A percentile compares a stretch with the other conserved stretches of the same genome.
These are phyloP conservation scores for Cyclanthera cordifolia DNA, from an alignment of 306 rosid genomes.

Conservation along the genomic window DNA sequence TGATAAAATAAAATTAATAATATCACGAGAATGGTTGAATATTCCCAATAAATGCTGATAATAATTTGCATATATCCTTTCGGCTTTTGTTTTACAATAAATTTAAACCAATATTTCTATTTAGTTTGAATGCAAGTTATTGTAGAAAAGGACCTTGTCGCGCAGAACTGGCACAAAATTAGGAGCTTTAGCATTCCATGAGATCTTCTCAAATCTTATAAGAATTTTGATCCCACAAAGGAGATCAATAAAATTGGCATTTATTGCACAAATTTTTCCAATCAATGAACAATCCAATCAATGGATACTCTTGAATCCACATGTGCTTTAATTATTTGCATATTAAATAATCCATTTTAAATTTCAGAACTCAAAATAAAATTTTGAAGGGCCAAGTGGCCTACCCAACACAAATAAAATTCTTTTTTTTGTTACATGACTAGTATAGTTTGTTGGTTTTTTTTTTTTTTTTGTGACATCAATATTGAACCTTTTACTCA, in stretches of 20 bases:
- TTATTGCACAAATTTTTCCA: not conserved
- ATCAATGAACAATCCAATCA: constrained; percentile 4
- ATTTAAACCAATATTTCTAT: not conserved
- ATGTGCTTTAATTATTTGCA: not conserved
- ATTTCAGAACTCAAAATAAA: not conserved
- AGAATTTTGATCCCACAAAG: not conserved
- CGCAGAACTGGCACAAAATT: not conserved
- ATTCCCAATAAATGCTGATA: no score
- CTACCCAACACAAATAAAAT: not conserved
- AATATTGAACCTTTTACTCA: no score
- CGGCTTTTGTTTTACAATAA: not conserved
- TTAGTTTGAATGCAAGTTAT: not conserved
- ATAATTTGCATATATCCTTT: no score
- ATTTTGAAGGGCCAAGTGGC: not conserved
- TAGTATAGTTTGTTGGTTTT: not conserved
- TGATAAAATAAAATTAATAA: no score
- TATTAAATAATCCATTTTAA: not conserved
- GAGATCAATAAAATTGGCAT: not conserved
- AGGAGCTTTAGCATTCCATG: not conserved
- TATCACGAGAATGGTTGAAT: no score
- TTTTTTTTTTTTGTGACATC: no score
- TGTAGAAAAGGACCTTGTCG: not conserved
- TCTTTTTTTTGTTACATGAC: not conserved
- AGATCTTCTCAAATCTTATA: not conserved
- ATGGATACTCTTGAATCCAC: not conserved